phyloP scores from a whole-genome alignment of 179 eudicot genomes.

The Monotropa hypopitys region DNA sequence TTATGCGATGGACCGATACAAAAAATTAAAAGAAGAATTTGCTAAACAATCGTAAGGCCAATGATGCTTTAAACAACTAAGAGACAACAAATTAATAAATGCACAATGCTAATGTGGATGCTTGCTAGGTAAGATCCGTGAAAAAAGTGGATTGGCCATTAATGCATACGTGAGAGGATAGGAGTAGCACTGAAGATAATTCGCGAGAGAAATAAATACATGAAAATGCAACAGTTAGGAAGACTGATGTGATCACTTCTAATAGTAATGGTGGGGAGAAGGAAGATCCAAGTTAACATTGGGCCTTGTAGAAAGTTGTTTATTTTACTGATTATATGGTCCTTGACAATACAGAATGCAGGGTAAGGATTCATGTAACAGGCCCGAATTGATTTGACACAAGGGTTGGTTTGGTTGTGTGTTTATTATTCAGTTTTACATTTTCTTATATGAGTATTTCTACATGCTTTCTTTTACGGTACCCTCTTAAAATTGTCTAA shows the following conservation, averaged over 20 bases:
- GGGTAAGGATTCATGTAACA: neutral
- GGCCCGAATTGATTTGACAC: neutral
- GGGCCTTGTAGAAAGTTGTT: neutral
- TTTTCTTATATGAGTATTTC: neutral
- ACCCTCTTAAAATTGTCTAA: neutral
- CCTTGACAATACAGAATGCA: neutral
- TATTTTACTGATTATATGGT: neutral
- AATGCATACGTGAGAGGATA: neutral
- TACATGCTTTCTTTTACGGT: neutral
- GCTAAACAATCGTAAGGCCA: neutral
- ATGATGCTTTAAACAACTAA: neutral
- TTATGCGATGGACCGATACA: neutral
- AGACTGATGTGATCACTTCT: neutral
- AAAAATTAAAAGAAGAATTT: too few species aligned
- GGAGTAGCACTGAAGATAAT: neutral
- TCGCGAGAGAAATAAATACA: neutral
- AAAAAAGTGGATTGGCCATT: neutral
- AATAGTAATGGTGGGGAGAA: neutral
- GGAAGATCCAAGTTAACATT: neutral
- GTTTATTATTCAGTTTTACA: neutral
- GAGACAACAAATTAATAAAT: neutral
- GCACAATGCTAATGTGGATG: neutral
- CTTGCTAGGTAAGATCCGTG: neutral
- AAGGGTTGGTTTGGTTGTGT: neutral
- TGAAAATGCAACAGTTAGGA: neutral